These are phyloP conservation scores for Apiospora arundinis DNA, from an alignment of 2,329 filamentous ascomycete genomes.

Conservation along the genomic window DNA sequence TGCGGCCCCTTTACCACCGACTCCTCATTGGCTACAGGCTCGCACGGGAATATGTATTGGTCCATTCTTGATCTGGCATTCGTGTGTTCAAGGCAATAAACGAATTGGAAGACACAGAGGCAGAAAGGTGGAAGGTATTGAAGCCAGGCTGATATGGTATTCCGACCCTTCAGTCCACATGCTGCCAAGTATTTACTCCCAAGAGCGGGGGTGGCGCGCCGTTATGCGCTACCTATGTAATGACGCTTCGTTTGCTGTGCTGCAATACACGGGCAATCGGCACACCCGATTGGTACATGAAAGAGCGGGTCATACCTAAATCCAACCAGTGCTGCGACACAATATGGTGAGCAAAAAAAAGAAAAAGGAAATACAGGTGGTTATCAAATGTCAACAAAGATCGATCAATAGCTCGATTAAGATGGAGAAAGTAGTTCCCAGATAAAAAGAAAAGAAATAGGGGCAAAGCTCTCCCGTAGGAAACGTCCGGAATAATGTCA, in stretches of 20 bases:
- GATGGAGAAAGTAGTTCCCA: no score
- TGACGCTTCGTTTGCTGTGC: background rate
- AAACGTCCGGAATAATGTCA: no score
- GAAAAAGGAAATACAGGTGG: no score
- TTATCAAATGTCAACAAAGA: no score
- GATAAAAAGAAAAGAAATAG: no score
- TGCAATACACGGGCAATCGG: background rate
- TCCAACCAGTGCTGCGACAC: no score
- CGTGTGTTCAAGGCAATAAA: background rate
- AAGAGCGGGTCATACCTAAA: no score
- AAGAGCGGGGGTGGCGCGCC: background rate
- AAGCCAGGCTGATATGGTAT: background rate
- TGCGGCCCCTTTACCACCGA: slow-evolving; percentile 53
- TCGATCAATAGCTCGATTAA: no score
- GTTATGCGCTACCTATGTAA: background rate
- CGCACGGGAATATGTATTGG: slow-evolving; percentile 50
- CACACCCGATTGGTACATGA: background rate
- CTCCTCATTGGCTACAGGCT: slow-evolving; percentile 50
- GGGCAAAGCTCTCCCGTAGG: no score
- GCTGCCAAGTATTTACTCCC: background rate
- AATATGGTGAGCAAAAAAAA: no score
- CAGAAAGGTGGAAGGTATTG: background rate
- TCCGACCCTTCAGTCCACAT: background rate
- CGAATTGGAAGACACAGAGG: no score
- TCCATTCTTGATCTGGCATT: slow-evolving; percentile 22